Percentiles rank a stretch among this genome's conserved stretches.
Evolutionary conservation across 345 rosid species (phyloP).

Genomic region (Erodium maritimum): DNA sequence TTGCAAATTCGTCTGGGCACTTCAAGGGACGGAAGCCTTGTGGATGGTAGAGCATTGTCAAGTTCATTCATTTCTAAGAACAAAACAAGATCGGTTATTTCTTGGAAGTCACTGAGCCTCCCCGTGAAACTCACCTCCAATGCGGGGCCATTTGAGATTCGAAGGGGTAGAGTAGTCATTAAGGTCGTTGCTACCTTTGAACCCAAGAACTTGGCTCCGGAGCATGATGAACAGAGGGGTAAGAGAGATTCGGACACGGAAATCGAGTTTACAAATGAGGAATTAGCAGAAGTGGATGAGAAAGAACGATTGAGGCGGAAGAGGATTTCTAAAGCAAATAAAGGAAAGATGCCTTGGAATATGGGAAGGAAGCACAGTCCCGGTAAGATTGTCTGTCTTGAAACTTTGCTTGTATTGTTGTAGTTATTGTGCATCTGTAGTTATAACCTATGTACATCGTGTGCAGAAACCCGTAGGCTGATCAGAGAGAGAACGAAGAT

Average conservation of each 20-base stretch:
- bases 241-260: slow-evolving; percentile 12
- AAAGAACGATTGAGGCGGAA: slow-evolving; percentile 62
- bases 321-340: slow-evolving; percentile 86
- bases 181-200: neutral
- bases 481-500: slow-evolving; percentile 79
- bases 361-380: slow-evolving; percentile 95
- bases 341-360: slow-evolving; percentile 91
- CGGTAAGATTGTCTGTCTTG: slow-evolving; percentile 23
- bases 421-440: slow-evolving; percentile 4
- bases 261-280: slow-evolving; percentile 14
- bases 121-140: neutral
- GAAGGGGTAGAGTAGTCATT: neutral
- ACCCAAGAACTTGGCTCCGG: slow-evolving; percentile 11
- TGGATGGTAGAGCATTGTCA: neutral
- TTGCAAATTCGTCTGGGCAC: neutral
- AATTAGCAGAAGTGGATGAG: slow-evolving; percentile 36
- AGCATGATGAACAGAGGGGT: slow-evolving; percentile 10
- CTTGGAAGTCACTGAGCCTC: neutral
- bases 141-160: neutral
- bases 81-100: neutral
- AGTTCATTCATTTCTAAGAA: neutral
- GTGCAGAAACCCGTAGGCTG: slow-evolving; percentile 68
- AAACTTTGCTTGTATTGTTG: neutral
- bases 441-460: slow-evolving; percentile 4
- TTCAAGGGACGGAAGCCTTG: neutral